A percentile compares a stretch with the other conserved stretches of the same genome.
phyloP scores from a whole-genome alignment of 2,329 filamentous ascomycete genomes.

The Botryotinia globosa region DNA sequence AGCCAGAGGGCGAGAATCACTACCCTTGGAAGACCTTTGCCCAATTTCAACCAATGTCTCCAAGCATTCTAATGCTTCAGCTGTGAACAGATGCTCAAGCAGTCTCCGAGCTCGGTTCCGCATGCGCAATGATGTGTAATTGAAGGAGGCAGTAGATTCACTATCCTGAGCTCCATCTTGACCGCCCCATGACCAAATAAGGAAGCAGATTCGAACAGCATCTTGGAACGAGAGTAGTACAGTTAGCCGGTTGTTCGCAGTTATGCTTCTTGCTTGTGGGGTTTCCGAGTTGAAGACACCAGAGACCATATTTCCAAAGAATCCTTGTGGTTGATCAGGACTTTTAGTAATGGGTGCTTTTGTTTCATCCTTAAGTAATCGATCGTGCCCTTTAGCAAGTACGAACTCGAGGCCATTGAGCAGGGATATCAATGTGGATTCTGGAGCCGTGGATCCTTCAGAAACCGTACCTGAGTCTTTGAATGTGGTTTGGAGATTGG shows the following conservation, averaged over 20 bases:
- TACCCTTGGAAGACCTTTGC: conserved; percentile 53
- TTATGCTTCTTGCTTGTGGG: conserved; percentile 72
- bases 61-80: conserved; percentile 87
- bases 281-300: conserved; percentile 81
- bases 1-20: conserved; percentile 54
- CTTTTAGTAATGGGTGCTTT: conserved; percentile 67
- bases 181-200: conserved; percentile 90
- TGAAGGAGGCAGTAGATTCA: conserved; percentile 75
- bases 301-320: conserved; percentile 93
- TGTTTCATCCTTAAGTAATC: conserved; percentile 72
- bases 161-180: conserved; percentile 63
- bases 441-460: conserved; percentile 50
- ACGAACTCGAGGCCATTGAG: conserved; percentile 93
- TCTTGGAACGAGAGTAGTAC: conserved; percentile 97
- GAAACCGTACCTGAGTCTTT: conserved; percentile 40
- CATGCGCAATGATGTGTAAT: conserved; percentile 86
- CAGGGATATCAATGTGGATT: conserved; percentile 75
- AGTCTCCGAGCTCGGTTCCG: conserved; percentile 84
- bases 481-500: conserved; percentile 66
- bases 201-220: conserved; percentile 85
- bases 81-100: conserved; percentile 87
- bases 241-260: conserved; percentile 90
- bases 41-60: conserved; percentile 88
- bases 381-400: conserved; percentile 81
- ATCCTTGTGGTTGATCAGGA: conserved; percentile 77